Conservation (phyloP, 2,329 filamentous ascomycete species). For the Alternaria sp. region DNA sequence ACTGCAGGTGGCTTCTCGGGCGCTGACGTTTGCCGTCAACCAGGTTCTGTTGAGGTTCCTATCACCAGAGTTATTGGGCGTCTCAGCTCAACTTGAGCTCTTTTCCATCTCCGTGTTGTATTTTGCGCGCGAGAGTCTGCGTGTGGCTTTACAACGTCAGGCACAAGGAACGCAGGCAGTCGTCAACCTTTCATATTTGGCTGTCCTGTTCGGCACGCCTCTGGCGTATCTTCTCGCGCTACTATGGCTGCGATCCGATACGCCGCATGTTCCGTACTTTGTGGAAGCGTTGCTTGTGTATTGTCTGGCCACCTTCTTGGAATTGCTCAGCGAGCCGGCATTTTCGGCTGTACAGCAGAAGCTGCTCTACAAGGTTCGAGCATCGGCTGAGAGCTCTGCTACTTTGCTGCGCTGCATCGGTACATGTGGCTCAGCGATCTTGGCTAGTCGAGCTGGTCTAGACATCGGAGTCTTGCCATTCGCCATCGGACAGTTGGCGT, state of each 20-base stretch:
- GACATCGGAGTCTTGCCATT: constrained; percentile 84
- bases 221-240: constrained; percentile 71
- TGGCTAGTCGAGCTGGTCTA: constrained; percentile 61
- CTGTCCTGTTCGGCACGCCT: constrained; percentile 72
- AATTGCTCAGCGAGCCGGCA: constrained; percentile 85
- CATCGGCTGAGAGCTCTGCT: constrained; percentile 81
- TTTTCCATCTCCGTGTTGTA: constrained; percentile 94
- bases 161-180: constrained; percentile 71
- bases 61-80: constrained; percentile 82
- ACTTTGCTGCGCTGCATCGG: constrained; percentile 78
- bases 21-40: constrained; percentile 89
- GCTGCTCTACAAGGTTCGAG: constrained; percentile 80
- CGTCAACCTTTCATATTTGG: constrained; percentile 87
- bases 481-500: constrained; percentile 83
- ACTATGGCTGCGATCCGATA: constrained; percentile 68
- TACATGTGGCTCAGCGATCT: constrained; percentile 75
- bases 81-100: constrained; percentile 89
- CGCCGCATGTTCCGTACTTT: constrained; percentile 70
- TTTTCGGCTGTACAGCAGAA: constrained; percentile 88
- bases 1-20: constrained; percentile 86
- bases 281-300: constrained; percentile 63
- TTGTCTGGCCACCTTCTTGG: constrained; percentile 68
- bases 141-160: constrained; percentile 89
- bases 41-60: constrained; percentile 88
- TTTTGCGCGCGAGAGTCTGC: constrained; percentile 89